These are phyloP conservation scores for Neurospora hispaniola DNA, from an alignment of 495 filamentous ascomycete species.

Conservation along the genomic window DNA sequence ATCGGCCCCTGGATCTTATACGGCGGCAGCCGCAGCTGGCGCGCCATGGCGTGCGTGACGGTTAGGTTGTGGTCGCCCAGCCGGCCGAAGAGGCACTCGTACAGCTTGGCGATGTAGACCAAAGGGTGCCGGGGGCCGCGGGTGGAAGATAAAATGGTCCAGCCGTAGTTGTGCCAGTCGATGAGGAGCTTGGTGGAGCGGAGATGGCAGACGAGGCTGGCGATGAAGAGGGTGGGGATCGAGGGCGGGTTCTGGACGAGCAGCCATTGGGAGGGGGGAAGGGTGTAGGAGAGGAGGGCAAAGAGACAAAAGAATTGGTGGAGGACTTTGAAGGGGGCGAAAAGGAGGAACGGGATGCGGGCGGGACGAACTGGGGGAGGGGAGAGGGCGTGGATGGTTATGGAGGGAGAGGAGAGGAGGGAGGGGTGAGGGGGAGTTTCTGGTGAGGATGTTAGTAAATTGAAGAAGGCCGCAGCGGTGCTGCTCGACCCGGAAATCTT, in stretches of 20 bases:
- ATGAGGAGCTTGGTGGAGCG: slow-evolving; percentile 77
- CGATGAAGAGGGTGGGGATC: slow-evolving; percentile 77
- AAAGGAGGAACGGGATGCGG: slow-evolving; percentile 50
- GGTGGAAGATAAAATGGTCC: slow-evolving; percentile 69
- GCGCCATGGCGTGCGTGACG: slow-evolving; percentile 80
- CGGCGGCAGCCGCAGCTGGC: slow-evolving; percentile 49
- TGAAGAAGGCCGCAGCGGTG: not conserved
- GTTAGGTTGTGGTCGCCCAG: slow-evolving; percentile 67
- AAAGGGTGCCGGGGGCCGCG: slow-evolving; percentile 65
- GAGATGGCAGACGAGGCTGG: slow-evolving; percentile 59
- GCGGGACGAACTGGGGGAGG: slow-evolving; percentile 17
- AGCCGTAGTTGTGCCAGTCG: slow-evolving; percentile 99
- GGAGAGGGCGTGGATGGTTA: slow-evolving; percentile 42
- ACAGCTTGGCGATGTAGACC: slow-evolving; percentile 60
- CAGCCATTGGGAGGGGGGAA: slow-evolving; percentile 65
- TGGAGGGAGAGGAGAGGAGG: slow-evolving; percentile 49
- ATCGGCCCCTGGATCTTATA: slow-evolving; percentile 55
- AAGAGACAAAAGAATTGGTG: slow-evolving; percentile 66
- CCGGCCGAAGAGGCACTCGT: slow-evolving; percentile 61
- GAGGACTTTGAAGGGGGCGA: slow-evolving; percentile 77
- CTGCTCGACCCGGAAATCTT: slow-evolving; percentile 3
- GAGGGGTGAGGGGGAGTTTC: slow-evolving; percentile 57
- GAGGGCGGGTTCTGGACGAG: slow-evolving; percentile 93
- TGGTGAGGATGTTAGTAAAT: slow-evolving; percentile 18
- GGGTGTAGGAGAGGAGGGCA: slow-evolving; percentile 58